Evolutionary conservation across 2,329 filamentous ascomycete genomes (phyloP).

Genomic region (Penicillium glabrum): DNA sequence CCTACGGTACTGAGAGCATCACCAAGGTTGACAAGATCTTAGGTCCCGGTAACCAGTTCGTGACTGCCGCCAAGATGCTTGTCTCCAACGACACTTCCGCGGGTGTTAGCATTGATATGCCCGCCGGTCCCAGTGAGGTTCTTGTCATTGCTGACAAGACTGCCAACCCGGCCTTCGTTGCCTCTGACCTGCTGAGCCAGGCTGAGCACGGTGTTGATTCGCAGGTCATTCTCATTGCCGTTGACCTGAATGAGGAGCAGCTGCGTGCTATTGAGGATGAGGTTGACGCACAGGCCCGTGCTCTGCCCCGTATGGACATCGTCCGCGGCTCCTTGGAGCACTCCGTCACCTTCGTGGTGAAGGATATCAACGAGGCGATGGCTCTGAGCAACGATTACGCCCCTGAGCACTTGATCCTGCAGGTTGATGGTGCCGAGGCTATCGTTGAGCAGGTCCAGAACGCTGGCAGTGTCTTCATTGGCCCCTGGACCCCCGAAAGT

Average conservation of each 20-base stretch:
- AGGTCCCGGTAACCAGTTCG: constrained; percentile 96
- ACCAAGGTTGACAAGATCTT: constrained; percentile 99
- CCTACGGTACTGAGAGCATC: constrained; percentile 92
- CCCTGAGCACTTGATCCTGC: constrained; percentile 93
- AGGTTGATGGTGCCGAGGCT: constrained; percentile 73
- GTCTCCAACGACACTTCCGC: constrained; percentile 97
- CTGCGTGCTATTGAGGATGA: constrained; percentile 86
- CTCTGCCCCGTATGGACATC: constrained; percentile 87
- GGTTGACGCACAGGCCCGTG: constrained; percentile 81
- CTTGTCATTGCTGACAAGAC: constrained; percentile 90
- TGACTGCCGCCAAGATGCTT: constrained; percentile 97
- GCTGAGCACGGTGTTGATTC: constrained; percentile 96
- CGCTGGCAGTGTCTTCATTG: constrained; percentile 93
- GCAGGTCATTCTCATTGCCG: constrained; percentile 87
- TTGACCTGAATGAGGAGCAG: constrained; percentile 72
- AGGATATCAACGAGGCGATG: constrained; percentile 71
- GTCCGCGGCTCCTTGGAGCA: constrained; percentile 87
- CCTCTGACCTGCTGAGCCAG: constrained; percentile 90
- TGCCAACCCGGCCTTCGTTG: constrained; percentile 90
- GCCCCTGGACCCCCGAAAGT: constrained; percentile 94
- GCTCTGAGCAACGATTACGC: constrained; percentile 88
- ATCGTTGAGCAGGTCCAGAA: constrained; percentile 81
- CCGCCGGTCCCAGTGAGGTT: constrained; percentile 92
- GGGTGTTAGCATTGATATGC: constrained; percentile 96
- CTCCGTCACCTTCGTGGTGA: constrained; percentile 81